phyloP scores from a whole-genome alignment of 2,329 filamentous ascomycete species.

The Fusarium bulbicola region DNA sequence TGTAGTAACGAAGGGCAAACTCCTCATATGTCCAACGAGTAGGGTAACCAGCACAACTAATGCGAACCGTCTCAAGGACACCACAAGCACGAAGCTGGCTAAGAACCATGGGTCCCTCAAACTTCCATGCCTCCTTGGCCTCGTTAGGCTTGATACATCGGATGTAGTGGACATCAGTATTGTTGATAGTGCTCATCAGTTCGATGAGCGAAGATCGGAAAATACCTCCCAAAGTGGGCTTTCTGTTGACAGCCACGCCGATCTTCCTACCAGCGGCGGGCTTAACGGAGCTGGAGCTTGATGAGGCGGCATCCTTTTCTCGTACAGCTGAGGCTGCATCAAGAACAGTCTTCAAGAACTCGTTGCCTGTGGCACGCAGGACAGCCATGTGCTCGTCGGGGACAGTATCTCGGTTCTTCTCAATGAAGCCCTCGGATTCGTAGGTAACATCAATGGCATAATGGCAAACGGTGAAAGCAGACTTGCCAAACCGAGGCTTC shows the following conservation, averaged over 20 bases:
- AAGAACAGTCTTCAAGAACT: constrained; percentile 84
- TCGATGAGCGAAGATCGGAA: constrained; percentile 99
- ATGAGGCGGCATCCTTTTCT: constrained; percentile 82
- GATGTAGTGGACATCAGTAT: constrained; percentile 98
- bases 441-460: constrained; percentile 99
- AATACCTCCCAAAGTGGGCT: constrained; percentile 96
- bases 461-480: constrained; percentile 96
- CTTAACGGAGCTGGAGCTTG: constrained; percentile 77
- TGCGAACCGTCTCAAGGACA: constrained; percentile 97
- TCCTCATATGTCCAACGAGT: constrained; percentile 99
- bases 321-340: constrained; percentile 86
- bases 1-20: constrained; percentile 97
- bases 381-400: constrained; percentile 98
- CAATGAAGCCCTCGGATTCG: constrained; percentile 98
- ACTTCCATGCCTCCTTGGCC: constrained; percentile 95
- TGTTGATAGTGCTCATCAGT: constrained; percentile 97
- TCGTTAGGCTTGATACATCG: constrained; percentile 99
- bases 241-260: constrained; percentile 91
- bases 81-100: constrained; percentile 97
- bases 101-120: constrained; percentile 98
- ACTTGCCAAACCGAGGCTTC: constrained; percentile 97
- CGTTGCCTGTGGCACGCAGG: constrained; percentile 82
- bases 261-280: constrained; percentile 84
- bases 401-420: constrained; percentile 99
- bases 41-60: constrained; percentile 96